Percentiles rank a stretch among this genome's conserved stretches.
phyloP scores from a whole-genome alignment of 306 rosid genomes.

The Castanopsis chinensis region DNA sequence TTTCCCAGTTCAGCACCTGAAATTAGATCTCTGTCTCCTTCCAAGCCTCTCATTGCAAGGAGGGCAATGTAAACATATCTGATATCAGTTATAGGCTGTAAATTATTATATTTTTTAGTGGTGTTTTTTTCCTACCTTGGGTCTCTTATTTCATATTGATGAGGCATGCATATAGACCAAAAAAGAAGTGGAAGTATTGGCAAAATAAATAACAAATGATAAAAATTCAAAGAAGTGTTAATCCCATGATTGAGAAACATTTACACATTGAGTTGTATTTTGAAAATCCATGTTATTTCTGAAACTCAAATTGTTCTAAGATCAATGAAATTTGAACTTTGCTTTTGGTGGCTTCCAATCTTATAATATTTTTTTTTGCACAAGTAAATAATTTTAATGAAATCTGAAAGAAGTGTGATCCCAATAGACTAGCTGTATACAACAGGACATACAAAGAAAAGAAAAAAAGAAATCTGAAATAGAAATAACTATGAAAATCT shows the following conservation, averaged over 20 bases:
- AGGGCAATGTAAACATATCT: slow-evolving; percentile 35
- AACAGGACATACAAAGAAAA: too few relatives aligned
- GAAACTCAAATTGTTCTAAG: not conserved
- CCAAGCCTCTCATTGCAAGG: slow-evolving; percentile 67
- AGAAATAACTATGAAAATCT: too few relatives aligned
- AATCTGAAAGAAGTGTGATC: too few relatives aligned
- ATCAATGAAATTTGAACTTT: not conserved
- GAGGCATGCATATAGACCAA: not conserved
- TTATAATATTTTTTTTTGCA: too few relatives aligned
- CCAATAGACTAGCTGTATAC: too few relatives aligned
- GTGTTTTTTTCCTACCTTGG: slow-evolving; percentile 14
- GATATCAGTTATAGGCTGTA: slow-evolving; percentile 9
- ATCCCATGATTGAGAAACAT: not conserved
- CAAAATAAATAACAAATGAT: not conserved
- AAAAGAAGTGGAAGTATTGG: not conserved
- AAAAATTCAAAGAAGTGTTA: not conserved
- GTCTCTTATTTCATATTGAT: not conserved
- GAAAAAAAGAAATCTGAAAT: too few relatives aligned
- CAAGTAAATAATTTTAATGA: too few relatives aligned
- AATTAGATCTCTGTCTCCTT: slow-evolving; percentile 76
- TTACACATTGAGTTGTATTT: not conserved
- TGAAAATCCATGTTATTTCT: not conserved
- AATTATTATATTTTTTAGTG: not conserved
- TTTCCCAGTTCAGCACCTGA: slow-evolving; percentile 98
- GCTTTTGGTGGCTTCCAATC: too few relatives aligned